phyloP scores from a whole-genome alignment of 129 eudicot species.

The Helianthus tuberosus region DNA sequence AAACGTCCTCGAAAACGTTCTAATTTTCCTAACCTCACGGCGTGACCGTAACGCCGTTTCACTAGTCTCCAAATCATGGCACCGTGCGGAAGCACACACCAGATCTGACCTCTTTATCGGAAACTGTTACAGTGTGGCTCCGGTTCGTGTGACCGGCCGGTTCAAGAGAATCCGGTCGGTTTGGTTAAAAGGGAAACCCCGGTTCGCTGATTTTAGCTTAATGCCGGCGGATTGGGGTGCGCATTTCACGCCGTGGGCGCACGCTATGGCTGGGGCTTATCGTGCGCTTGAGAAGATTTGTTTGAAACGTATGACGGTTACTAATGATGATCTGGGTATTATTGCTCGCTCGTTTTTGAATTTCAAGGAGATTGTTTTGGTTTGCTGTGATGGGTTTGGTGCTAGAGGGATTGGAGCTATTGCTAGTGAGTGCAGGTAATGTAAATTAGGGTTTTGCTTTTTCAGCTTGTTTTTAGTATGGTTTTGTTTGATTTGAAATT shows the following conservation, averaged over 20 bases:
- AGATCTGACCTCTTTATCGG: conserved; percentile 83
- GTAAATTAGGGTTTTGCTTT: not conserved
- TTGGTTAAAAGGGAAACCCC: conserved; percentile 64
- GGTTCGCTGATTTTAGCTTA: conserved; percentile 75
- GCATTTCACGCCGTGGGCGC: conserved; percentile 58
- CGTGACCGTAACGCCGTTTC: conserved; percentile 72
- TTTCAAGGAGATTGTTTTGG: conserved; percentile 65
- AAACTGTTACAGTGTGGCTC: conserved; percentile 66
- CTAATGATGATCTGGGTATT: conserved; percentile 61
- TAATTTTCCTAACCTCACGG: conserved; percentile 55
- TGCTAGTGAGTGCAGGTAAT: conserved; percentile 65
- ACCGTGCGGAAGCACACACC: conserved; percentile 72
- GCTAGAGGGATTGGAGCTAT: conserved; percentile 67
- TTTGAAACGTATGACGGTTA: conserved; percentile 67
- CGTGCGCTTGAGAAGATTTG: conserved; percentile 57
- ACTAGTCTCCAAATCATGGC: conserved; percentile 73
- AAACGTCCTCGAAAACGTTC: conserved; percentile 72
- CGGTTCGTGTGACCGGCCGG: conserved; percentile 46
- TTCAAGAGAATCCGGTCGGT: conserved; percentile 54
- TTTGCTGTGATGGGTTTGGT: conserved; percentile 81
- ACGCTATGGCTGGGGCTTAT: conserved; percentile 46
- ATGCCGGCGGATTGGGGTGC: conserved; percentile 81
- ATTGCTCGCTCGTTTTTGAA: conserved; percentile 50
- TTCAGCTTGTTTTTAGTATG: no score
- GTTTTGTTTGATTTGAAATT: conserved; percentile 18